phyloP scores from a whole-genome alignment of 441 rosid species.

The Iberis amara region DNA sequence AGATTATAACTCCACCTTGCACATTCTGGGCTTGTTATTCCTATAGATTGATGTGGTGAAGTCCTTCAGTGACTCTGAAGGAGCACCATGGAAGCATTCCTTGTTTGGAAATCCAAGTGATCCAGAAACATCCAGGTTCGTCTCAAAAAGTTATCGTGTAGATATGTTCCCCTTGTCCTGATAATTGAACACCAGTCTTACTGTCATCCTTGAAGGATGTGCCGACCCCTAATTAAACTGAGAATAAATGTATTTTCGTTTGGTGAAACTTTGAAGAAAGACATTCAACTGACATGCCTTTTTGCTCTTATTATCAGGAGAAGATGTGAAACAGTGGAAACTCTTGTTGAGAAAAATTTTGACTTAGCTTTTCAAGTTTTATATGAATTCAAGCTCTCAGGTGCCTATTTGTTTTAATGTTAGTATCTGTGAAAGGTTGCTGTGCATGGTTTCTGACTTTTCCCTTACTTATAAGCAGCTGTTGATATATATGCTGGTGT shows the following conservation, averaged over 20 bases:
- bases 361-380: constrained; percentile 92
- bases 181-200: background rate
- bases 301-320: constrained; percentile 56
- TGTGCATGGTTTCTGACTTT: constrained; percentile 18
- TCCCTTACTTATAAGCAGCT: constrained; percentile 44
- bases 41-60: constrained; percentile 83
- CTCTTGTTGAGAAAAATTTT: constrained; percentile 83
- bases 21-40: constrained; percentile 23
- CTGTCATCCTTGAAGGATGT: background rate
- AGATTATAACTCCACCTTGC: constrained; percentile 15
- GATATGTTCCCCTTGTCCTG: too few species aligned
- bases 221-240: background rate
- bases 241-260: background rate
- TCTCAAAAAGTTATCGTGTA: constrained; percentile 1
- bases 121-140: constrained; percentile 86
- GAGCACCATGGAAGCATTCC: constrained; percentile 85
- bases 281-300: constrained; percentile 18
- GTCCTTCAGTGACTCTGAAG: constrained; percentile 74
- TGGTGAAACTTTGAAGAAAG: constrained; percentile 6
- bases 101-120: constrained; percentile 97
- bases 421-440: background rate
- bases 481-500: constrained; percentile 96
- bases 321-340: constrained; percentile 82
- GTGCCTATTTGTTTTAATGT: constrained; percentile 33
- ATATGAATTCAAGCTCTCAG: constrained; percentile 86